Conservation (phyloP, 257 asterid genomes). For the Gentiana straminea region DNA sequence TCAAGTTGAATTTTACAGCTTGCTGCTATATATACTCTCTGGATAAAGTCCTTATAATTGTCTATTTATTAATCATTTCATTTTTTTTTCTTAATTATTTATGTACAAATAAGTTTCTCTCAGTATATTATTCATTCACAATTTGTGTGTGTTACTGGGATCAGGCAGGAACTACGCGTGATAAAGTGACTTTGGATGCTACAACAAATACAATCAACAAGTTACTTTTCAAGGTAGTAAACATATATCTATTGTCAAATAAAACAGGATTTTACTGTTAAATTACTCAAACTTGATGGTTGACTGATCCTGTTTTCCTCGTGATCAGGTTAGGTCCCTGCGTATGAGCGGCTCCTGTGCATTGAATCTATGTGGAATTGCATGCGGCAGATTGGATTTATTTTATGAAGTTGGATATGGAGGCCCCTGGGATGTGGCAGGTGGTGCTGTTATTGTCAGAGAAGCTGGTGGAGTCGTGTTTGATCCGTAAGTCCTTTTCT, state of each 20-base stretch:
- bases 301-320: conserved; percentile 8
- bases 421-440: conserved; percentile 95
- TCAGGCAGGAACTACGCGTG: conserved; percentile 77
- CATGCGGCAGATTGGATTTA: conserved; percentile 78
- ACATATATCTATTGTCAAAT: background rate
- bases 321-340: conserved; percentile 66
- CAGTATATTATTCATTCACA: background rate
- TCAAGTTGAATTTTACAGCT: too few species aligned
- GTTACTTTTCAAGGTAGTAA: conserved; percentile 64
- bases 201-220: conserved; percentile 54
- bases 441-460: conserved; percentile 69
- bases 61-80: too few species aligned
- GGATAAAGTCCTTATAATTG: too few species aligned
- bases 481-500: conserved; percentile 59
- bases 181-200: conserved; percentile 52
- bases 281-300: background rate
- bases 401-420: conserved; percentile 75
- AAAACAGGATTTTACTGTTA: background rate
- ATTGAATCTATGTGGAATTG: conserved; percentile 75
- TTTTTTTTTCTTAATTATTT: background rate
- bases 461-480: conserved; percentile 78
- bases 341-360: conserved; percentile 93
- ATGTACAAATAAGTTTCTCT: background rate
- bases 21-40: too few species aligned
- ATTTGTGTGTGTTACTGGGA: conserved; percentile 13